Evolutionary conservation across 768 basidiomycete species (phyloP), one percentile per base, ranked within the genome.

Genomic region (Termitomyces sp.): DNA sequence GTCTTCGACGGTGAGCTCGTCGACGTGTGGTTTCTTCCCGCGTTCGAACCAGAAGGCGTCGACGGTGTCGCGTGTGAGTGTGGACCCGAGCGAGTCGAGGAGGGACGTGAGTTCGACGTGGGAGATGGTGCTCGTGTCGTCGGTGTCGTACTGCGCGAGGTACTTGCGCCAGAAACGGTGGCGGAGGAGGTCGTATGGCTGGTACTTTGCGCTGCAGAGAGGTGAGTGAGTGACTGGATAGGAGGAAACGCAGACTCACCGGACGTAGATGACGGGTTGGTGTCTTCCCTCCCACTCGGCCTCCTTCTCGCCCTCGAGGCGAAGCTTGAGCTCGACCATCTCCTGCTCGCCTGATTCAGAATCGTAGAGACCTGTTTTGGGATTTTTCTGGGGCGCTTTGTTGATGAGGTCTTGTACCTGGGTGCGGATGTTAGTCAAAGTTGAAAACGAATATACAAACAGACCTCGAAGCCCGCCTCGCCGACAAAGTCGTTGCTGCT

Each of bases 51-150:
- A 98, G 81, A 96, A 98, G 14, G 81, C 80, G 64, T 89, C 81
- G 59, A 97, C 77, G 1, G 96, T 98, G 47, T 84, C 77, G 0
- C 72, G 73, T 7, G 89, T 90, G 51, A 98, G 82, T 0, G 96
- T 98, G 4, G 95, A 97, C 5, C 95, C 95, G 40, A 99, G 86
- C 2, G 95, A 96, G 74, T 98, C 96, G 46, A 99, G 87, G 91
- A 98, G 95, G 12, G 91, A 91, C 0, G 89, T 91, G 35, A 97
- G 79, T 71, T 98, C 97, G 57, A 95, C 75, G 61, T 88, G 87
- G 0, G 93, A 94, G 43, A 95, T 74, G 1, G 81, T 70, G 23
- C 76, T 75, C 0, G 86, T 89, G 61, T 95, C 91, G 71, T 95
- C 94, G 0, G 87, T 82, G 65, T 97, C 95, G 72, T 98, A 98